Evolutionary conservation across 208 protist genomes (phyloP).

Genomic region (Acanthamoeba castellanii): DNA sequence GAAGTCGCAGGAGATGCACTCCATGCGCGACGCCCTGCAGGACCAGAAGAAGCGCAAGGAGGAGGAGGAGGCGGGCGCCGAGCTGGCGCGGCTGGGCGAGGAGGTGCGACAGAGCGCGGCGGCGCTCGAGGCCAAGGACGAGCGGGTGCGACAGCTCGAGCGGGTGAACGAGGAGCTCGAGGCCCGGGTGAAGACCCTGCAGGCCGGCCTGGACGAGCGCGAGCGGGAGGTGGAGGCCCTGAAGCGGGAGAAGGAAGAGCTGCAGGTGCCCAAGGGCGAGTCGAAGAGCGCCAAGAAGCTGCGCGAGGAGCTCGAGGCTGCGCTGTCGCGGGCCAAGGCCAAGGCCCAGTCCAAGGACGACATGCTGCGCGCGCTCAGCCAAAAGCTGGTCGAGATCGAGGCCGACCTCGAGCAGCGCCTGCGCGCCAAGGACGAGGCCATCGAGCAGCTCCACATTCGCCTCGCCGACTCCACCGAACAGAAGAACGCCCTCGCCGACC

Average conservation of each 20-base stretch:
- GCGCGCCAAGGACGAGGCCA: not conserved
- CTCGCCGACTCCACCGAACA: not conserved
- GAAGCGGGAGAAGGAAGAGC: not conserved
- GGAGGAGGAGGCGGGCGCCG: not conserved
- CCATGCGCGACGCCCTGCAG: not conserved
- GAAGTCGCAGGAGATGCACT: slow-evolving; percentile 23
- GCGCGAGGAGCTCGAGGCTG: not conserved
- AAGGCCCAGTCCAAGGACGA: not conserved
- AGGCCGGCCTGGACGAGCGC: not conserved
- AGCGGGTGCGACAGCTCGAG: not conserved
- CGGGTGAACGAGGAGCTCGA: not conserved
- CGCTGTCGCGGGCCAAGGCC: slow-evolving; percentile 10
- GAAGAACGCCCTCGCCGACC: slow-evolving; percentile 7
- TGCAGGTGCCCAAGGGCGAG: not conserved
- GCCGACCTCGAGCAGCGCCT: not conserved
- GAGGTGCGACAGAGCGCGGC: not conserved
- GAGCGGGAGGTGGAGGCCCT: not conserved
- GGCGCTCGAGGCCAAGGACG: not conserved
- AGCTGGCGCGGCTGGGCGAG: not conserved
- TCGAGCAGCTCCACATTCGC: not conserved
- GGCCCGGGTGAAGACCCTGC: not conserved
- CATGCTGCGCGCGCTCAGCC: not conserved
- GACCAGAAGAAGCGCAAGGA: not conserved
- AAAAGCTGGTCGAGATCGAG: slow-evolving; percentile 10
- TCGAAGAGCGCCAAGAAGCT: not conserved